phyloP scores from a whole-genome alignment of 2,329 filamentous ascomycete species.

The Fusarium graminum region DNA sequence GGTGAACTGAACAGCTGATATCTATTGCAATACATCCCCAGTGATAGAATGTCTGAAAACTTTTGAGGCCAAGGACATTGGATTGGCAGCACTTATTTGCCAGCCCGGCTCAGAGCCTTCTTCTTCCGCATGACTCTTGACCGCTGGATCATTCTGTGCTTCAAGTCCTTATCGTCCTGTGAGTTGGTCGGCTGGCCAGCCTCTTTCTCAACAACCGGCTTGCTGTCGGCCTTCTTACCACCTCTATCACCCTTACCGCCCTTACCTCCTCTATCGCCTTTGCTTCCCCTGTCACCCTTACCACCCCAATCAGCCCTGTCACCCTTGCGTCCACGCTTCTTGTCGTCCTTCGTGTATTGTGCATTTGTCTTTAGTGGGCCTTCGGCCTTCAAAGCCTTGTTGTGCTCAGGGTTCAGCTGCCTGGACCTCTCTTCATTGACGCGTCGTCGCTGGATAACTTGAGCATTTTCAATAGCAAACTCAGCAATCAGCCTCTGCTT shows the following conservation, averaged over 20 bases:
- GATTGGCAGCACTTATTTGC: conserved; percentile 43
- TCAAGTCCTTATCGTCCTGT: conserved; percentile 57
- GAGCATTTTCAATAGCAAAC: conserved; percentile 97
- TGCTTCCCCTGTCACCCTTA: conserved; percentile 12
- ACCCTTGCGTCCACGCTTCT: conserved; percentile 38
- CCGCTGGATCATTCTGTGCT: conserved; percentile 85
- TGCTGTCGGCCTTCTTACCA: conserved; percentile 10
- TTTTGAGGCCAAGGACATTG: conserved; percentile 37
- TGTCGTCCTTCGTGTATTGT: conserved; percentile 39
- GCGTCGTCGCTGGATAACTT: conserved; percentile 84
- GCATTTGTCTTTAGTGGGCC: conserved; percentile 34
- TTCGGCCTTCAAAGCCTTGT: conserved; percentile 38
- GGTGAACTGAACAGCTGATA: conserved; percentile 9
- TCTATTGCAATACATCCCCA: conserved; percentile 14
- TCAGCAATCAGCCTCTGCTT: conserved; percentile 94
- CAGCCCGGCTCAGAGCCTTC: conserved; percentile 61
- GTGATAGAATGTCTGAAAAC: conserved; percentile 25
- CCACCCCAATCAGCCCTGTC: conserved; percentile 31
- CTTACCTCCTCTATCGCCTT: not conserved
- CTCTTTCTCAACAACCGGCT: conserved; percentile 22
- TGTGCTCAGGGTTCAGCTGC: conserved; percentile 44
- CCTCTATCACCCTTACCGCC: conserved; percentile 24
- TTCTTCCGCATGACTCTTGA: conserved; percentile 85
- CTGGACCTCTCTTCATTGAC: conserved; percentile 54
- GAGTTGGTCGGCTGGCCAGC: conserved; percentile 54